Conservation (phyloP, 306 rosid genomes). For the Fragaria iinumae region DNA sequence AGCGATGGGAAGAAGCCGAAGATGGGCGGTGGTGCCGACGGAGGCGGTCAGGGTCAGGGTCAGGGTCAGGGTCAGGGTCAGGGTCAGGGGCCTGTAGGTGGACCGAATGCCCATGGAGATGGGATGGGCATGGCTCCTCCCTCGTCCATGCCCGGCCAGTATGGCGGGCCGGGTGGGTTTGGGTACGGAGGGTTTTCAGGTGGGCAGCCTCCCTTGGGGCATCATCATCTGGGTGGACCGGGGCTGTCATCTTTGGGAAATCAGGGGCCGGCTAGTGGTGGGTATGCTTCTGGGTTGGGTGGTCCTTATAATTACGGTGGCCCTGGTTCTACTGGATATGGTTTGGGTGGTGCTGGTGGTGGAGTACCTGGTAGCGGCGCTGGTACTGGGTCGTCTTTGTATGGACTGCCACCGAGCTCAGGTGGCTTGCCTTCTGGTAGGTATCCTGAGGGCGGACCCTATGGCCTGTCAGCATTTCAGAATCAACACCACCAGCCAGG, state of each 20-base stretch:
- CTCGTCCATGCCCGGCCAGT: slow-evolving; percentile 55
- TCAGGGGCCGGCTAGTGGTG: slow-evolving; percentile 57
- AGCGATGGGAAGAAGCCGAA: slow-evolving; percentile 82
- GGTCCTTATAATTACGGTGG: slow-evolving; percentile 68
- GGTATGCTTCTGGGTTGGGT: slow-evolving; percentile 57
- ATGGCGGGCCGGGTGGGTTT: slow-evolving; percentile 53
- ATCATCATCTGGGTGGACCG: slow-evolving; percentile 51
- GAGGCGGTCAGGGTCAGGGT: slow-evolving; percentile 30
- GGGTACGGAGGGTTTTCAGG: slow-evolving; percentile 76
- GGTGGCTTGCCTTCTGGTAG: slow-evolving; percentile 71
- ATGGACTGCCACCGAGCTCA: slow-evolving; percentile 70
- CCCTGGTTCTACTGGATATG: slow-evolving; percentile 37
- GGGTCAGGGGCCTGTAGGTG: slow-evolving; percentile 45
- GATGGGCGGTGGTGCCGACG: slow-evolving; percentile 49
- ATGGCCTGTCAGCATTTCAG: slow-evolving; percentile 57
- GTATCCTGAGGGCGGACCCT: slow-evolving; percentile 73
- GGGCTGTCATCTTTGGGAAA: slow-evolving; percentile 46
- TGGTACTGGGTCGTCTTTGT: slow-evolving; percentile 54
- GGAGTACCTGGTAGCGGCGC: slow-evolving; percentile 9
- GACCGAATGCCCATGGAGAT: slow-evolving; percentile 37
- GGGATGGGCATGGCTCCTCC: slow-evolving; percentile 37
- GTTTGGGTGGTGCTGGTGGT: slow-evolving; percentile 30
- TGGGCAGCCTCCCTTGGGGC: slow-evolving; percentile 65
- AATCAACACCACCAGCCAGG: slow-evolving; percentile 79
- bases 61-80: slow-evolving; percentile 39